Percentiles rank a stretch among this genome's conserved stretches.
Conservation (phyloP, 2,329 filamentous ascomycete species). For the Pseudocercospora fijiensis region DNA sequence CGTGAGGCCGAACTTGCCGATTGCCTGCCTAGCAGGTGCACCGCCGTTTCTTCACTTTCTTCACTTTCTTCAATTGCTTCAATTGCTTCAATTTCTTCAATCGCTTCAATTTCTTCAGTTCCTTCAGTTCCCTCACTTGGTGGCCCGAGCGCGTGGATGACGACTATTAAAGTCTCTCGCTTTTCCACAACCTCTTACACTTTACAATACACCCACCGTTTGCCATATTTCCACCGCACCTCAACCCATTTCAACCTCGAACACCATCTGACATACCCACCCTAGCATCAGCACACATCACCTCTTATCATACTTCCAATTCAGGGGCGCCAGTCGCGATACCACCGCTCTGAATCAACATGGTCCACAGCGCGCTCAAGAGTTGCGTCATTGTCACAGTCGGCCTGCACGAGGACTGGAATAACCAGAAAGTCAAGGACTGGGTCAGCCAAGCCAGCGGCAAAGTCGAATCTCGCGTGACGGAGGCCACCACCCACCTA, state of each 20-base stretch:
- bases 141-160: background rate
- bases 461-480: conserved; percentile 52
- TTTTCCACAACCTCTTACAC: background rate
- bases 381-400: conserved; percentile 22
- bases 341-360: conserved; percentile 12
- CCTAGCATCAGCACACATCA: too few species aligned
- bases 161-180: background rate
- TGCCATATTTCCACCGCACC: background rate
- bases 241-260: background rate
- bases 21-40: background rate
- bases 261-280: background rate
- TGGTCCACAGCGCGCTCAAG: conserved; percentile 23
- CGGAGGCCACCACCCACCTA: conserved; percentile 65
- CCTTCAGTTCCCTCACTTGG: background rate
- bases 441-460: conserved; percentile 69
- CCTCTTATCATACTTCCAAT: too few species aligned
- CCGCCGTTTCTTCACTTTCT: background rate
- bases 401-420: conserved; percentile 24
- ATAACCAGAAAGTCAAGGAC: conserved; percentile 46
- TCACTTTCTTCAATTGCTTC: too few species aligned
- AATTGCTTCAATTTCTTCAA: too few species aligned
- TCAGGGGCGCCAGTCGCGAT: background rate
- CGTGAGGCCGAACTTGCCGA: too few species aligned
- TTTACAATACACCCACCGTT: background rate
- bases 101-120: too few species aligned